Base-by-base conservation (phyloP, 2,329 filamentous ascomycete genomes). In the Dactylonectria macrodidyma region DNA sequence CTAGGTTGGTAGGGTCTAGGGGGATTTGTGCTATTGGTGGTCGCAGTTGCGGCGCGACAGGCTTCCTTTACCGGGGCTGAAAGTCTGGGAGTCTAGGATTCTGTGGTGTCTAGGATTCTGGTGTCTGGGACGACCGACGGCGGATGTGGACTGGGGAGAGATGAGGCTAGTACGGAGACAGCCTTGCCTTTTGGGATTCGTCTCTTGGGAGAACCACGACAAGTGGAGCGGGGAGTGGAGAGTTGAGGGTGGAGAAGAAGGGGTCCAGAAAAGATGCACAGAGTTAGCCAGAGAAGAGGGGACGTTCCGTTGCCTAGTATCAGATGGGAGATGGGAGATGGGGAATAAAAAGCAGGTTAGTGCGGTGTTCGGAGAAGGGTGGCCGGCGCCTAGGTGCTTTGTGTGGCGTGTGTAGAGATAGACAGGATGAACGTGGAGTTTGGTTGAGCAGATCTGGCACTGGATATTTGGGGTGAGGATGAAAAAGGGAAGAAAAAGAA, bases 261-360 rank as follows among this genome's bases (percentile, higher is more conserved):
- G 44, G 52, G 44, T 66, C 58, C 58, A 61, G 63, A 66, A 61
- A 44, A 46, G 63, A 66, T 66, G 57, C 63, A 66, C 61, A 61
- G 63, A 66, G 52, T 57, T 66, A 66, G 62, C 19, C 50, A 56
- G 38, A 65, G 50, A 54, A 30, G 56, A 36, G 33, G 36, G 24
- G 51, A 26, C 50, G 52, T 44, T 61, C 52, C 63, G 58, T 36
- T 50, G 51, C 63, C 63, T 38, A 60, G 63, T 36, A 44, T 57
- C 57, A 60, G 57, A 34, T 38, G 63, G 57, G 44, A 41, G 46
- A 51, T 30, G 26, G 26, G 26, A 30, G 26, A 30, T 30, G 26
- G 26, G 26, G 7, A 7, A 30, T 30, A 51, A 36, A 51, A 50
- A 11, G 34, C 6, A 65, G 63, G 51, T 60, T 65, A 65, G 63